A percentile compares a stretch with the other conserved stretches of the same genome.
Evolutionary conservation across 768 basidiomycete species (phyloP).

Genomic region (Kwoniella sp.): DNA sequence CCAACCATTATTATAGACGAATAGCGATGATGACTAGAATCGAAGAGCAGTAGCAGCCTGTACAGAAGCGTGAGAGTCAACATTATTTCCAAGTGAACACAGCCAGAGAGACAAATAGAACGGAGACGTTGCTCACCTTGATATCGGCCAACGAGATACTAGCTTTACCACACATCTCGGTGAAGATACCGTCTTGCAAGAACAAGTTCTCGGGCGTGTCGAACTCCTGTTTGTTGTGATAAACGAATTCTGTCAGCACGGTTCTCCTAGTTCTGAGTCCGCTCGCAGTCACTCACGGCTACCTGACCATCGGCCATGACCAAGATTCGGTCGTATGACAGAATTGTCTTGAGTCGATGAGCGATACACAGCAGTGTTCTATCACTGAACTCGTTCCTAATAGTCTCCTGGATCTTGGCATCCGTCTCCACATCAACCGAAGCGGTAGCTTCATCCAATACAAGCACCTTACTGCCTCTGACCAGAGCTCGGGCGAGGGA

Average conservation of each 20-base stretch:
- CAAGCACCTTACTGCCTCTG: slow-evolving; percentile 66
- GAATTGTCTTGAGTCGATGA: slow-evolving; percentile 83
- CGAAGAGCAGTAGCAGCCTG: slow-evolving; percentile 31
- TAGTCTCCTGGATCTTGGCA: slow-evolving; percentile 86
- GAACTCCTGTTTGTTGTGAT: slow-evolving; percentile 62
- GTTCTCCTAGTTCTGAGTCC: no score
- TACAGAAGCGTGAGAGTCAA: background rate
- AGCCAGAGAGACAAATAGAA: slow-evolving; percentile 4
- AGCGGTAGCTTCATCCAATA: slow-evolving; percentile 91
- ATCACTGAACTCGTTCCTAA: slow-evolving; percentile 79
- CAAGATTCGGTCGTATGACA: slow-evolving; percentile 83
- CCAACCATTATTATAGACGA: no score
- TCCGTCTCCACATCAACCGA: slow-evolving; percentile 89
- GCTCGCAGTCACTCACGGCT: slow-evolving; percentile 60
- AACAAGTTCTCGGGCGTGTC: slow-evolving; percentile 75
- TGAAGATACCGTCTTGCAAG: slow-evolving; percentile 69
- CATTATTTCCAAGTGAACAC: background rate
- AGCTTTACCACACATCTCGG: slow-evolving; percentile 83
- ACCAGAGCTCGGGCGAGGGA: slow-evolving; percentile 87
- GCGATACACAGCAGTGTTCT: slow-evolving; percentile 85
- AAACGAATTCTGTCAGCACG: slow-evolving; percentile 17
- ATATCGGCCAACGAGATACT: slow-evolving; percentile 75
- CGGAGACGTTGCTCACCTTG: slow-evolving; percentile 29
- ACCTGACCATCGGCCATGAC: slow-evolving; percentile 77
- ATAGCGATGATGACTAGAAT: slow-evolving; percentile 22